Percentiles rank a stretch among this genome's conserved stretches.
phyloP scores from a whole-genome alignment of 371 early-diverging fungal species.

The Thermomucor indicae-seudaticae region DNA sequence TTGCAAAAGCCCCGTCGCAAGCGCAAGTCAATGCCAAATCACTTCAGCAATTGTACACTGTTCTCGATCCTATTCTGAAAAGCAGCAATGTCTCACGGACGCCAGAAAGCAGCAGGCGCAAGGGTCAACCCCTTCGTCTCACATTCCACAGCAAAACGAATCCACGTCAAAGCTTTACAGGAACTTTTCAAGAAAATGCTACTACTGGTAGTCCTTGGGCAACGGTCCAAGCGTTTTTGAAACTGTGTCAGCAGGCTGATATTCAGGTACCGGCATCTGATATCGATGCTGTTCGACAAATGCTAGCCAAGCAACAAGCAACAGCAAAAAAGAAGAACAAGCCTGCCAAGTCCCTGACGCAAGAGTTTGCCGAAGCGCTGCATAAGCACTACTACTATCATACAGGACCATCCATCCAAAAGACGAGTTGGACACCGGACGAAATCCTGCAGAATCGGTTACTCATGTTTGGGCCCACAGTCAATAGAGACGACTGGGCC shows the following conservation, averaged over 20 bases:
- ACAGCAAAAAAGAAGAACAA: not conserved
- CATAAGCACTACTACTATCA: no score
- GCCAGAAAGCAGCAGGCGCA: not conserved
- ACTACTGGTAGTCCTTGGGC: constrained; percentile 17
- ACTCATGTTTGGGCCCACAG: constrained; percentile 18
- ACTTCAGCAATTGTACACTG: constrained; percentile 23
- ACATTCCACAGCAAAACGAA: constrained; percentile 3
- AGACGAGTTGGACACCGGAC: constrained; percentile 2
- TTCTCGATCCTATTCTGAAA: constrained; percentile 12
- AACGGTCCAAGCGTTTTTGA: constrained; percentile 17
- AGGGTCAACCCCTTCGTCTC: not conserved
- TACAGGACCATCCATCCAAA: not conserved
- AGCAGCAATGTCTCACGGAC: not conserved
- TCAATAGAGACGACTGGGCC: constrained; percentile 15
- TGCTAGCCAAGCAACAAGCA: constrained; percentile 8
- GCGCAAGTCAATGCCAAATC: constrained; percentile 29
- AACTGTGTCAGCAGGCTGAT: constrained; percentile 19
- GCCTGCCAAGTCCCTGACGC: constrained; percentile 9
- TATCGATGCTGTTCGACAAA: constrained; percentile 17
- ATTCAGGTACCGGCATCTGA: constrained; percentile 22
- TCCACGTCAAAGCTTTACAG: not conserved
- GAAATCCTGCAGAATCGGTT: constrained; percentile 17
- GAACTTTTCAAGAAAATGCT: not conserved
- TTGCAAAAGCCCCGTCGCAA: constrained; percentile 18
- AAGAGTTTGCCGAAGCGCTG: constrained; percentile 32